Base-by-base conservation (phyloP, 2,329 filamentous ascomycete species). In the Bipolaris victoriae region DNA sequence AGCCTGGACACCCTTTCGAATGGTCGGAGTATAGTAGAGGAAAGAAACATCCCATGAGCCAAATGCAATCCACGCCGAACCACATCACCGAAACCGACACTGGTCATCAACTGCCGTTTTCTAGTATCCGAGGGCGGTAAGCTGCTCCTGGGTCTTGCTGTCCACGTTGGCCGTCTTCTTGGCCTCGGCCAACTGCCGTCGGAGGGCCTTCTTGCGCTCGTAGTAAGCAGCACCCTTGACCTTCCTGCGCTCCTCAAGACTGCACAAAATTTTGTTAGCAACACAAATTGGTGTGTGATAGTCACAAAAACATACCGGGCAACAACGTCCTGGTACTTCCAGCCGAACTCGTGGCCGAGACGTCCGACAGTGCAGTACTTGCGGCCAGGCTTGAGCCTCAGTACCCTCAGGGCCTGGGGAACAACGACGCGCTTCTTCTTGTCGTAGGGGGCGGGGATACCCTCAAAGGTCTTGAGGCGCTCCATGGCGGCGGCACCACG, bases 301-400 rank as follows among this genome's bases (percentile, higher is more conserved):
- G 2, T 20, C 15, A 40, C 35, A n/a, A 15, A 9, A 3, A 90
- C 92, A 78, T 85, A 98, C 93, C 91, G 92, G 77, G 89, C 90
- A 84, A 99, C 95, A 79, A 99, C 93, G 80, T 97, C 94, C 88
- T 97, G 91, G 90, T 99, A 98, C 86, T 99, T 99, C 95, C 95
- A 99, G 85, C 95, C 95, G 78, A 98, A 95, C 86, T 99, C 95
- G 84, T 97, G 93, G 83, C 91, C 95, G 79, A 99, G 86, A 84
- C 95, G 89, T 75, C 95, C 95, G 74, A 99, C 94, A 70, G 93
- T 96, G 91, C 95, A 99, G 91, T 96, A 99, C 89, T 99, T 99
- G 86, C 95, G 92, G 79, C 95, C 95, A 77, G 95, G 95, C 88
- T 97, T 96, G 81, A 99, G 87, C 81, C 95, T 88, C 80, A 99